Evolutionary conservation across 2,329 filamentous ascomycete species (phyloP), one percentile per base, ranked within the genome.

Genomic region (Phaeophleospora eucalypticola): DNA sequence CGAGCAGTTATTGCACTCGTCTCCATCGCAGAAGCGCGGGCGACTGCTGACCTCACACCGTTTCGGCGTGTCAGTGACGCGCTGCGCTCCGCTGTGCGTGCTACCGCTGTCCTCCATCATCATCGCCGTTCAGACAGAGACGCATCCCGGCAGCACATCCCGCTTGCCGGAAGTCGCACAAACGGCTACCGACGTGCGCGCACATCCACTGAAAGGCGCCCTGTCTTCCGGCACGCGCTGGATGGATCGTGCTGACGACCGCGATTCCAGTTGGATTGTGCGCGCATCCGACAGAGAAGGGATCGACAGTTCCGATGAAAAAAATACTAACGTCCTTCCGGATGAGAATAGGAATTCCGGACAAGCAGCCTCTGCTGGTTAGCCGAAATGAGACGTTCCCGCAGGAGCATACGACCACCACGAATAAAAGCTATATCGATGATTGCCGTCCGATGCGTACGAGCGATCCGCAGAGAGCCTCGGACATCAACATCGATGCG

Each of bases 1-100:
- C 41, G 36, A 41, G 24, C 15, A 19, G 15, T 37, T 37, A 36
- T 36, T 18, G 34, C 34, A n/a, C 15, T n/a, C 8, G 34, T 15
- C 16, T 19, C 8, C 36, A 37, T 37, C 36, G 36, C 16, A n/a
- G 18, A 18, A 16, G 16, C 9, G 4, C 15, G 16, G 16, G 15
- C 12, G n/a, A 16, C 12, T 16, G 36, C 36, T 37, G 36, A 37
- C 24, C 41, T 45, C 41, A 36, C 36, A 45, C 46, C 45, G 45
- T 47, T 36, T 41, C 36, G 21, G 39, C 45, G 45, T 43, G 45
- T 47, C 45, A 47, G 51, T 54, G 53, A 54, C 51, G 51, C 49
- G 48, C 45, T 47, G 46, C 46, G 34, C 20, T 46, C 39, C 46
- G 24, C 3, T 10, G 16, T 18, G 15, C 8, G 15, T 37, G 9